Conservation (phyloP, 2,329 filamentous ascomycete species). For the Diaporthe amygdali region DNA sequence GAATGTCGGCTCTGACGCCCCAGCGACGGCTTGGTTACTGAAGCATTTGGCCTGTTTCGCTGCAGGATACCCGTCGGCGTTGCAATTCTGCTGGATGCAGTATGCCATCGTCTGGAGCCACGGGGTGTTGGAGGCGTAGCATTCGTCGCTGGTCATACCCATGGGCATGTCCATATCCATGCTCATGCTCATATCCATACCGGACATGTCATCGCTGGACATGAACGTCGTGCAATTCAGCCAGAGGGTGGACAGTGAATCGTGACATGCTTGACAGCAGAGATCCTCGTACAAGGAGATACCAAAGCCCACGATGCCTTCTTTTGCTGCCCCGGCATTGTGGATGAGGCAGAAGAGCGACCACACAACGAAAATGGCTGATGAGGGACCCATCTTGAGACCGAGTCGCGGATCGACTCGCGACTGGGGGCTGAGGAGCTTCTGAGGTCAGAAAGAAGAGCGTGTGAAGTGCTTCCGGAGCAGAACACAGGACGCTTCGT, state of each 20-base stretch:
- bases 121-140: neutral
- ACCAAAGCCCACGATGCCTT: neutral
- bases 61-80: neutral
- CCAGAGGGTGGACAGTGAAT: neutral
- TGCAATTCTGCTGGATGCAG: conserved; percentile 12
- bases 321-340: neutral
- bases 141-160: neutral
- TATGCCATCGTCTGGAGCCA: conserved; percentile 12
- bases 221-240: conserved; percentile 7
- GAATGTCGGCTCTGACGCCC: neutral
- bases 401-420: neutral
- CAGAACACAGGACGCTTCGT: neutral
- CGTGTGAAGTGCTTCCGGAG: neutral
- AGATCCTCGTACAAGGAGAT: conserved; percentile 6
- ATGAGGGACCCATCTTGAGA: neutral
- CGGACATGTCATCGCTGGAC: neutral
- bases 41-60: neutral
- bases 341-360: neutral
- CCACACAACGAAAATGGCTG: neutral
- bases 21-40: neutral
- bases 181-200: neutral
- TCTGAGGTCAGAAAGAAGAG: neutral
- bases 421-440: neutral
- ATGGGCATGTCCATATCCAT: conserved; percentile 8
- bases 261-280: conserved; percentile 14